phyloP scores from a whole-genome alignment of 169 alveolate species.

The Cyclospora cayetanensis region DNA sequence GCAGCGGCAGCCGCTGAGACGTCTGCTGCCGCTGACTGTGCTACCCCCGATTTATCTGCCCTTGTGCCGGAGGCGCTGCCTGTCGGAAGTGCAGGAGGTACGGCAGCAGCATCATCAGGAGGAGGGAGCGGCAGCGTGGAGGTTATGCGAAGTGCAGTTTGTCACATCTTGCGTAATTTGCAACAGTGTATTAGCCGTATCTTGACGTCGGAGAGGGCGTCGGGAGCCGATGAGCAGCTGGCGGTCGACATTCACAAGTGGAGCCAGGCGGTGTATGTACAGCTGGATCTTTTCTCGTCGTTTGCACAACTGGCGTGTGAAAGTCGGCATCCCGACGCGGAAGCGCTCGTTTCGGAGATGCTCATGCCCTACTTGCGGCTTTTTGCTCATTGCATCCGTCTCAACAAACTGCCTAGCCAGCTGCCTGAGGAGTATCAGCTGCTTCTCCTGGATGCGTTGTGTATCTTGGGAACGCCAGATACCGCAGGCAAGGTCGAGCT shows the following conservation, averaged over 20 bases:
- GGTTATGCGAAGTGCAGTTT: slow-evolving; percentile 65
- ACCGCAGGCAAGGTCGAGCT: not conserved
- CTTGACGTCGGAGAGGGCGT: not conserved
- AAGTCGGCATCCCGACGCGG: not conserved
- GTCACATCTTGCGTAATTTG: slow-evolving; percentile 37
- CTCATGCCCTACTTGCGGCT: slow-evolving; percentile 47
- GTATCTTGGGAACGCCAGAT: not conserved
- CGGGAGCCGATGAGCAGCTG: not conserved
- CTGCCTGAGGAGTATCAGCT: slow-evolving; percentile 23
- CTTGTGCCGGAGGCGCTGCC: not conserved
- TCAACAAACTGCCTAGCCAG: slow-evolving; percentile 30
- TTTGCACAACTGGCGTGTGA: not conserved
- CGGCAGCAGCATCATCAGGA: slow-evolving; percentile 19
- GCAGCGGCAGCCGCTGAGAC: not conserved
- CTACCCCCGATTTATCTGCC: not conserved
- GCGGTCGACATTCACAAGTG: slow-evolving; percentile 16
- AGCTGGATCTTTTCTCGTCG: slow-evolving; percentile 42
- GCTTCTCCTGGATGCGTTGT: slow-evolving; percentile 41
- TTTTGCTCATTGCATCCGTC: slow-evolving; percentile 42
- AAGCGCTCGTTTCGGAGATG: not conserved
- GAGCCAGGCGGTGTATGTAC: slow-evolving; percentile 61
- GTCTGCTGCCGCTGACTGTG: not conserved
- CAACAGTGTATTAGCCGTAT: slow-evolving; percentile 20
- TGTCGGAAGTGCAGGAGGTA: not conserved
- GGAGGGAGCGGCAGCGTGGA: slow-evolving; percentile 45